Percentiles rank a stretch among this genome's conserved stretches.
Evolutionary conservation across 2,329 filamentous ascomycete genomes (phyloP).

Genomic region (Talaromyces atroroseus): DNA sequence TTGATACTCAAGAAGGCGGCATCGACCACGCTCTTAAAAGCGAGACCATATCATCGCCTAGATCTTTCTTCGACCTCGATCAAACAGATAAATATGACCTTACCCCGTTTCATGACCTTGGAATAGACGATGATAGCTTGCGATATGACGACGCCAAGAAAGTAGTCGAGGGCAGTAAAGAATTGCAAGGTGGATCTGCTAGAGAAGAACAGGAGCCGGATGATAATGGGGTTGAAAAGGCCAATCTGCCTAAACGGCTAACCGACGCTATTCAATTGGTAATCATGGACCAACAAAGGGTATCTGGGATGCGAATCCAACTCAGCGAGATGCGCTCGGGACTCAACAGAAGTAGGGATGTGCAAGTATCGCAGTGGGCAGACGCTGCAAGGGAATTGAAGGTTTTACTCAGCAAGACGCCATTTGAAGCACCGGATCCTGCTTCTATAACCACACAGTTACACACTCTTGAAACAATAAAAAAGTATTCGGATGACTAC

Average conservation of each 20-base stretch:
- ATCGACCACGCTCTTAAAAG: neutral
- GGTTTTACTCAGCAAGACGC: neutral
- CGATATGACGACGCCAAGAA: neutral
- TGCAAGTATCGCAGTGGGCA: neutral
- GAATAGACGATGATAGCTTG: neutral
- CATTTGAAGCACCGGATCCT: slow-evolving; percentile 1
- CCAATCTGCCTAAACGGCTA: neutral
- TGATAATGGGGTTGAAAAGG: neutral
- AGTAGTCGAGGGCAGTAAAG: neutral
- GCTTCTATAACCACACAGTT: slow-evolving; percentile 12
- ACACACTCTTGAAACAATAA: slow-evolving; percentile 17
- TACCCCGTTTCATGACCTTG: neutral
- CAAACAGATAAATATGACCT: neutral
- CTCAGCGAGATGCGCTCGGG: slow-evolving; percentile 1
- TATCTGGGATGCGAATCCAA: slow-evolving; percentile 6
- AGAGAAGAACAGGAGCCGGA: neutral
- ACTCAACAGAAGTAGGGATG: neutral
- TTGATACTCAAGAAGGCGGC: neutral
- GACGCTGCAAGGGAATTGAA: neutral
- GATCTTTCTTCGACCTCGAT: neutral
- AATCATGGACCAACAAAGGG: slow-evolving; percentile 3
- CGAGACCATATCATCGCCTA: neutral
- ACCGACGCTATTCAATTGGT: neutral
- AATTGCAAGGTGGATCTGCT: slow-evolving; percentile 1
- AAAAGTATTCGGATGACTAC: slow-evolving; percentile 19